These are phyloP conservation scores for Gossypium mustelinum DNA, from an alignment of 345 rosid species.

Conservation along the genomic window DNA sequence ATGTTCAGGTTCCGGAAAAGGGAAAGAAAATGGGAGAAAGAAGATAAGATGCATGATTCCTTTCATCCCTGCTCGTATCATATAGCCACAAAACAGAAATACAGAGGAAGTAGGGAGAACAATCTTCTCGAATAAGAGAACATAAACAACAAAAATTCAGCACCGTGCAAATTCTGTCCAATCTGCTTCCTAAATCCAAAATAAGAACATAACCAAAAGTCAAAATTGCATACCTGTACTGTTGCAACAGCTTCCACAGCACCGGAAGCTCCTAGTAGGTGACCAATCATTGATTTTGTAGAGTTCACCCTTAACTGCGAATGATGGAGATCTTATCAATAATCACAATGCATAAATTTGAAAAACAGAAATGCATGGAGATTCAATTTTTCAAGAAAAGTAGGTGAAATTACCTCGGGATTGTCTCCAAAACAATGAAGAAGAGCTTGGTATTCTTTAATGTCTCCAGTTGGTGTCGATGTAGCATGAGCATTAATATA, in stretches of 20 bases:
- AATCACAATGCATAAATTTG: conserved; percentile 7
- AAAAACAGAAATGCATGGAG: not conserved
- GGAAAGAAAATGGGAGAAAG: not conserved
- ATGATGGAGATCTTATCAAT: conserved; percentile 18
- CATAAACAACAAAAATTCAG: not conserved
- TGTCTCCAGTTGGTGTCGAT: conserved; percentile 87
- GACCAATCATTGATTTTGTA: conserved; percentile 95
- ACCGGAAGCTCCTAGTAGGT: conserved; percentile 91
- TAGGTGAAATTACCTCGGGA: conserved; percentile 44
- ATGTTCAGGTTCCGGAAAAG: not conserved
- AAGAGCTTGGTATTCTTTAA: conserved; percentile 78
- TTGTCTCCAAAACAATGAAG: conserved; percentile 77
- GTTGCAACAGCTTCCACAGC: conserved; percentile 88
- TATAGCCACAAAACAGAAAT: conserved; percentile 1
- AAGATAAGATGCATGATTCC: not conserved
- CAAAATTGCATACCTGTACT: conserved; percentile 54
- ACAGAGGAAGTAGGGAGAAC: not conserved
- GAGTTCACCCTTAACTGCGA: conserved; percentile 76
- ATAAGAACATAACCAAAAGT: not conserved
- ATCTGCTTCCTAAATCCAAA: not conserved
- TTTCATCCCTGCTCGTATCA: not conserved
- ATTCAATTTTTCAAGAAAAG: not conserved
- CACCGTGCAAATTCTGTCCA: not conserved
- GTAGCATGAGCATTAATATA: conserved; percentile 97
- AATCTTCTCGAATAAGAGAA: not conserved